Percentiles rank a stretch among this genome's conserved stretches.
phyloP scores from a whole-genome alignment of 2,329 filamentous ascomycete species.

The Ophiostoma perfectum region DNA sequence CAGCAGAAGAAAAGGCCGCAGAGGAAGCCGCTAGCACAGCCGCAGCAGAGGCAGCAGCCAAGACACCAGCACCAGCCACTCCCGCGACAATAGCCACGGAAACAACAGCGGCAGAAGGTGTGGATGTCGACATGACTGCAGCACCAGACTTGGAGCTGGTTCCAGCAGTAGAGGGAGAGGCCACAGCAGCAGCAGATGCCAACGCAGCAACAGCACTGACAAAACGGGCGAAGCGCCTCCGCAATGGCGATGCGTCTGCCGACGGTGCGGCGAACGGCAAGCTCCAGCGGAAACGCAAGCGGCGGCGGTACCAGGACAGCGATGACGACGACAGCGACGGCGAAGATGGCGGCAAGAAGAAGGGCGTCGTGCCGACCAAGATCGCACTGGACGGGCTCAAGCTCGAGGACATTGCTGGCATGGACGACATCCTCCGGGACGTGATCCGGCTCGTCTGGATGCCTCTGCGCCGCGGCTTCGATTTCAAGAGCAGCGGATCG shows the following conservation, averaged over 20 bases:
- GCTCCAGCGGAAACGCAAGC: conserved; percentile 26
- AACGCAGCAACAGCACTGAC: neutral
- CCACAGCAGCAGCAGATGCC: conserved; percentile 15
- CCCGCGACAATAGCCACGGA: neutral
- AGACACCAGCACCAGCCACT: neutral
- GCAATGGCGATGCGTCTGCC: neutral
- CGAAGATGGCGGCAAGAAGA: conserved; percentile 11
- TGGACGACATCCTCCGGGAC: conserved; percentile 65
- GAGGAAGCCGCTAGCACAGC: conserved; percentile 5
- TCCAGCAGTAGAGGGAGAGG: conserved; percentile 28
- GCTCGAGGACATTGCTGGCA: conserved; percentile 68
- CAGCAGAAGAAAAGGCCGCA: conserved; percentile 9
- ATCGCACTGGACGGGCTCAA: conserved; percentile 62
- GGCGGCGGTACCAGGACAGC: conserved; percentile 18
- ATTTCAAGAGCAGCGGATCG: conserved; percentile 60
- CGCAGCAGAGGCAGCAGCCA: conserved; percentile 6
- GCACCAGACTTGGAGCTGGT: conserved; percentile 26
- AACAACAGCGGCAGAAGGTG: conserved; percentile 20
- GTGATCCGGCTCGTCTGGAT: conserved; percentile 67
- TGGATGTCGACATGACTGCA: conserved; percentile 38
- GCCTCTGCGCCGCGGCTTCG: conserved; percentile 63
- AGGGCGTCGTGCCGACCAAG: conserved; percentile 48
- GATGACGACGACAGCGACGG: conserved; percentile 16
- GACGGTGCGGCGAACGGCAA: neutral
- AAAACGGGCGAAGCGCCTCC: neutral